Conservation (phyloP, 1,284 basidiomycete genomes). For the Ceratobasidium theobromae region DNA sequence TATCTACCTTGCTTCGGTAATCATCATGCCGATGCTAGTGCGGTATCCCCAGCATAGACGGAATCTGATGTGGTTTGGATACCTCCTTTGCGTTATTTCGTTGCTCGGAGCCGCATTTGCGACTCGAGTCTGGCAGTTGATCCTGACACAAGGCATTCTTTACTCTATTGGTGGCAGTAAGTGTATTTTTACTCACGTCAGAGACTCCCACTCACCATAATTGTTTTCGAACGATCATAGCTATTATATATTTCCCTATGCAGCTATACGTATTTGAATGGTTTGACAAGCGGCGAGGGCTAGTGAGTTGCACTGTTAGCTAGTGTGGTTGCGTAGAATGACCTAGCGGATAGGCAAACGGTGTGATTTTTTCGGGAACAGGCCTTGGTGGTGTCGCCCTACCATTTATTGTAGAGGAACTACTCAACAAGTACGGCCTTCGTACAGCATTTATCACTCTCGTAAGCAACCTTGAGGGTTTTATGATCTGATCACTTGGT, state of each 20-base stretch:
- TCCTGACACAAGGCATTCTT: constrained; percentile 35
- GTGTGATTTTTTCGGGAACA: constrained; percentile 33
- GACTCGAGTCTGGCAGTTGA: constrained; percentile 33
- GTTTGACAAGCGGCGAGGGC: constrained; percentile 31
- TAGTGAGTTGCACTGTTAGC: constrained; percentile 25
- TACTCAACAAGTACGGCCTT: constrained; percentile 34
- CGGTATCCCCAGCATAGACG: constrained; percentile 34
- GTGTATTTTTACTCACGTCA: background rate
- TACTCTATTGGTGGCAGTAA: constrained; percentile 36
- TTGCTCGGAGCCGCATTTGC: constrained; percentile 36
- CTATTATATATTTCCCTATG: constrained; percentile 36
- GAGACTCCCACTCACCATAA: too few species aligned
- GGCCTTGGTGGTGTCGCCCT: constrained; percentile 34
- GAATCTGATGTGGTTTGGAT: constrained; percentile 33
- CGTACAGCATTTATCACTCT: constrained; percentile 33
- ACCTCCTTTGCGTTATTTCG: constrained; percentile 31
- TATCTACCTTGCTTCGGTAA: constrained; percentile 35
- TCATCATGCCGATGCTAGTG: constrained; percentile 34
- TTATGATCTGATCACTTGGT: background rate
- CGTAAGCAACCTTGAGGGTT: background rate
- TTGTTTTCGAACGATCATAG: background rate
- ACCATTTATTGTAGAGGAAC: constrained; percentile 34
- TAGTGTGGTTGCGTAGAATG: background rate
- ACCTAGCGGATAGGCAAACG: constrained; percentile 25
- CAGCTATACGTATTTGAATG: constrained; percentile 32